Evolutionary conservation across 139 green algal genomes (phyloP), one percentile per base, ranked within the genome.

Genomic region (Diplosphaera chodatii): DNA sequence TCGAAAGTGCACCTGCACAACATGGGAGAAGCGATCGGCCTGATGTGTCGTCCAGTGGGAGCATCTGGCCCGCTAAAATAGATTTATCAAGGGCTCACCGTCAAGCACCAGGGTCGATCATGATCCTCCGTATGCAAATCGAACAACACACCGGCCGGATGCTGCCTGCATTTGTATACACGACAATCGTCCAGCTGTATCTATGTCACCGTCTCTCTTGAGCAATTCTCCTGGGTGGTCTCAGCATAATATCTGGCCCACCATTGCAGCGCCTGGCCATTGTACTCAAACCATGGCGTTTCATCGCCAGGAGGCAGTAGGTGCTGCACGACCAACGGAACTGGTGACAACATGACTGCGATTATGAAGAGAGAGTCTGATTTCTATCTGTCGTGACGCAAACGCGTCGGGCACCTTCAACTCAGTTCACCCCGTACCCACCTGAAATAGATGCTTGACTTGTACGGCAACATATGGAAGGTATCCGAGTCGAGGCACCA

Each of bases 231-330:
- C n/a, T n/a, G n/a, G n/a, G n/a, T n/a, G n/a, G n/a, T n/a, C n/a
- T n/a, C n/a, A n/a, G n/a, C n/a, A n/a, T n/a, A n/a, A n/a, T n/a
- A n/a, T n/a, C n/a, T n/a, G n/a, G n/a, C 79, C 18, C 72, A 86
- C 84, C 84, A 85, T 30, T 90, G 85, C 22, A 90, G 75, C 0
- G 85, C 72, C 31, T 85, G 67, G 20, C 72, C 77, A 2, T 67
- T 15, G 55, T 71, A 75, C 41, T 86, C 80, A 27, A 90, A 83
- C 85, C 85, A 90, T 15, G 85, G 85, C 1, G 64, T 73, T 1
- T 66, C 40, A 10, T 67, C 63, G 2, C 28, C 67, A 2, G 78
- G 78, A 0, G 85, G 79, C 64, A 90, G 73, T 66, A 90, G 67
- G 68, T 90, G 85, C 81, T 86, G 74, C 69, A 77, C 34, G 15